Conservation (phyloP, 2,329 filamentous ascomycete species). For the Calonectria henricotiae region DNA sequence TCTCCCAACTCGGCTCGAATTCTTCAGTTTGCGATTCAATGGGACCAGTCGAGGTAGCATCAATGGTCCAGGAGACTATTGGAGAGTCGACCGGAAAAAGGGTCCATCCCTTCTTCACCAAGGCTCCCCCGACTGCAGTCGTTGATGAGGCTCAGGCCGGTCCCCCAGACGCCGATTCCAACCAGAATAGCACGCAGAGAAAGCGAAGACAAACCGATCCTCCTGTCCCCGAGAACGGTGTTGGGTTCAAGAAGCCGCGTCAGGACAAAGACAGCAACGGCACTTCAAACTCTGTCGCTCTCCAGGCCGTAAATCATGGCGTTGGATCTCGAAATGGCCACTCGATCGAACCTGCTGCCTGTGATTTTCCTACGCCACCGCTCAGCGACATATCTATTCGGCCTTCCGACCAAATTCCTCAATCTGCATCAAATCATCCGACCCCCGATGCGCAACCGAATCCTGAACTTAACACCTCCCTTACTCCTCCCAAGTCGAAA, state of each 20-base stretch:
- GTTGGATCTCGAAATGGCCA: conserved; percentile 37
- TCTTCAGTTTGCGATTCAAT: conserved; percentile 55
- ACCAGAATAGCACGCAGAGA: conserved; percentile 55
- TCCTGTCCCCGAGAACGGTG: conserved; percentile 42
- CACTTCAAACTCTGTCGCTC: conserved; percentile 28
- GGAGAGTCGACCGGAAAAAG: conserved; percentile 61
- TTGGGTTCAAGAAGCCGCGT: conserved; percentile 51
- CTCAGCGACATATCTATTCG: conserved; percentile 38
- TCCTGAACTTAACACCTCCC: conserved; percentile 34
- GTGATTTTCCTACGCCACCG: conserved; percentile 38
- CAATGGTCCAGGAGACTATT: conserved; percentile 63
- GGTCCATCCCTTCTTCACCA: conserved; percentile 72
- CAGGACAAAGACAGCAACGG: conserved; percentile 40
- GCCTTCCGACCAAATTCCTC: conserved; percentile 20
- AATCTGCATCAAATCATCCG: conserved; percentile 22
- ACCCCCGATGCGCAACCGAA: conserved; percentile 25
- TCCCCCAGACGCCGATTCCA: conserved; percentile 31
- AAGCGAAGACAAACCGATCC: conserved; percentile 65
- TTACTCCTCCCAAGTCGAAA: conserved; percentile 57
- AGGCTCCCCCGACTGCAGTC: conserved; percentile 41
- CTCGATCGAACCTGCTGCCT: conserved; percentile 17
- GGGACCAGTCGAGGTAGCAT: conserved; percentile 62
- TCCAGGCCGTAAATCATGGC: conserved; percentile 31
- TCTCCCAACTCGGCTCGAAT: conserved; percentile 16
- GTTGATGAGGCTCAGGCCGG: conserved; percentile 31